Conservation (phyloP, 805 yeast species). For the Schwanniomyces occidentalis region DNA sequence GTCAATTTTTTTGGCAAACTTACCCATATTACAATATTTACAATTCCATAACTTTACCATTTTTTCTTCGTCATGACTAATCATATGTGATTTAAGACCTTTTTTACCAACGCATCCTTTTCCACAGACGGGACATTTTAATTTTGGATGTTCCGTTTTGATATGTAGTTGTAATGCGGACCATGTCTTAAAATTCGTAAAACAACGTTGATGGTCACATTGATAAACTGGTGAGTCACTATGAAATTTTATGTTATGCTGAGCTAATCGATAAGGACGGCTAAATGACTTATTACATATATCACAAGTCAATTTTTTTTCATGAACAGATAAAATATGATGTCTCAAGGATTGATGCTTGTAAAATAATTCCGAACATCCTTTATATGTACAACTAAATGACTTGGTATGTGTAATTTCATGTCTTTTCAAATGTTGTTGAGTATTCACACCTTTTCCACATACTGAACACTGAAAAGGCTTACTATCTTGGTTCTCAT, state of each 20-base stretch:
- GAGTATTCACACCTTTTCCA: conserved; percentile 76
- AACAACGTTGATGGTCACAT: conserved; percentile 66
- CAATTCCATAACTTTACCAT: conserved; percentile 70
- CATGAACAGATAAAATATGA: conserved; percentile 67
- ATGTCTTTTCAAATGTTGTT: conserved; percentile 82
- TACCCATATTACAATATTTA: conserved; percentile 45
- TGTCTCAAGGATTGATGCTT: conserved; percentile 75
- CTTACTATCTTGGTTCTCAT: conserved; percentile 50
- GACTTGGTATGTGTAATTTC: conserved; percentile 74
- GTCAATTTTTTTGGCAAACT: conserved; percentile 58
- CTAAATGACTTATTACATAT: conserved; percentile 65
- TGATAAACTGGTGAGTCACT: conserved; percentile 53
- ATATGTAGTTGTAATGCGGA: conserved; percentile 70
- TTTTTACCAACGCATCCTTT: conserved; percentile 70
- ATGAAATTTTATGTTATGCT: conserved; percentile 69
- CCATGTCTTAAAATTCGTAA: conserved; percentile 64
- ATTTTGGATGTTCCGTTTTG: conserved; percentile 70
- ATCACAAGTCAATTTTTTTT: conserved; percentile 52
- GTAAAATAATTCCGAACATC: conserved; percentile 67
- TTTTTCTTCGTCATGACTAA: conserved; percentile 54
- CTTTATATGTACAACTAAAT: conserved; percentile 58
- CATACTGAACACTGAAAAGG: conserved; percentile 76
- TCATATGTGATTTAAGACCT: conserved; percentile 74
- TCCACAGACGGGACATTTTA: conserved; percentile 64
- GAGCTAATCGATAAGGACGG: conserved; percentile 63